Evolutionary conservation across 768 basidiomycete species (phyloP), one percentile per base, ranked within the genome.

Genomic region (Lactarius hengduanensis): DNA sequence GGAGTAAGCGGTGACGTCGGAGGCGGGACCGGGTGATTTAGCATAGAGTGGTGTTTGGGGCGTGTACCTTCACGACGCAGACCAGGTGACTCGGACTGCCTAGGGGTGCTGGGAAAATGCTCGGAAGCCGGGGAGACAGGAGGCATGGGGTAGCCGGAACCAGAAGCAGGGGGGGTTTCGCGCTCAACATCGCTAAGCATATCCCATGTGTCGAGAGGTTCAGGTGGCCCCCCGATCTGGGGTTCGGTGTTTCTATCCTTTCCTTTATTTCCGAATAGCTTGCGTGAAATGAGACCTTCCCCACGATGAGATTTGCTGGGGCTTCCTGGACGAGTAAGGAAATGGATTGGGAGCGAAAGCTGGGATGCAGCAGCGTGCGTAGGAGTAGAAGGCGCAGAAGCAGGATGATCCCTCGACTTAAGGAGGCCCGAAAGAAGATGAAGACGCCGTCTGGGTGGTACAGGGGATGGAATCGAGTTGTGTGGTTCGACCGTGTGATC

Each of bases 321-420:
- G 26, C 64, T 66, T 53, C 47, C 62, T 8, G 68, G 68, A 26
- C 54, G 69, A 32, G 22, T 69, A 38, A 63, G 64, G n/a, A 67
- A 53, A 30, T 65, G 57, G 13, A 70, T 11, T 13, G 68, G 70
- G 28, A 70, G 70, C 13, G 70, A 71, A 26, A 71, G 55, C 43
- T 69, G 68, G 43, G 70, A 71, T 43, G 70, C 57, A 2, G 41
- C 62, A 18, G 64, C 70, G 41, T 70, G 55, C 20, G 70, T 70
- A 18, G 70, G 70, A 26, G 70, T 70, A 41, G 70, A 71, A 20
- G 70, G 70, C 5, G 60, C 59, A 26, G 70, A 71, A 20, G 68
- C 40, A 36, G 68, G 45, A n/a, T 71, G 58, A 40, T 70, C 69
- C 41, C 54, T 70, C 18, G 63, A 61, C 32, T 69, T 69, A 28